Evolutionary conservation across 2,329 filamentous ascomycete genomes (phyloP).

Genomic region (Hypoxylon sp.): DNA sequence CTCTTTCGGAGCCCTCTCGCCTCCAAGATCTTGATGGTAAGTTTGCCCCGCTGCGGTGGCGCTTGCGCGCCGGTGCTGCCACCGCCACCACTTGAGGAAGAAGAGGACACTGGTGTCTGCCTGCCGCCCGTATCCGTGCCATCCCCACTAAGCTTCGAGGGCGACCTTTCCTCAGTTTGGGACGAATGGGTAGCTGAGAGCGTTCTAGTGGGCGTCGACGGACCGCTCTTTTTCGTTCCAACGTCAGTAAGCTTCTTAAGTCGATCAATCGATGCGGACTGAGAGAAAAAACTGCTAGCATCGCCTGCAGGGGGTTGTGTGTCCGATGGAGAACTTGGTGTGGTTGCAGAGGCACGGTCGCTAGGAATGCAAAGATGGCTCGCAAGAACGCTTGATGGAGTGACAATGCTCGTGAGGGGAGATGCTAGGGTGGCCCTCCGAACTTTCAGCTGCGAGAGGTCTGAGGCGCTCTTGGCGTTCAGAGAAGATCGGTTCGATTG

Average conservation of each 20-base stretch:
- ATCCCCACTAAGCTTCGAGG: conserved; percentile 55
- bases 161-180: conserved; percentile 58
- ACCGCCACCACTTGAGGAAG: conserved; percentile 37
- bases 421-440: conserved; percentile 65
- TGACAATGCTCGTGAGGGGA: conserved; percentile 76
- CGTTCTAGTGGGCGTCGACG: conserved; percentile 89
- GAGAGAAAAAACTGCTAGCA: conserved; percentile 58
- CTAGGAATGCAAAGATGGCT: conserved; percentile 79
- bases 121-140: conserved; percentile 65
- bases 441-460: conserved; percentile 60
- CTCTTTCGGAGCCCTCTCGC: conserved; percentile 86
- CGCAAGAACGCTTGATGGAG: conserved; percentile 74
- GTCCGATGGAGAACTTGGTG: conserved; percentile 67
- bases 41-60: conserved; percentile 84
- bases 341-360: conserved; percentile 66
- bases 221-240: conserved; percentile 87
- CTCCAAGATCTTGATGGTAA: conserved; percentile 90
- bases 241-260: conserved; percentile 92
- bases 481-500: conserved; percentile 56
- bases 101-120: conserved; percentile 66
- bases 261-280: conserved; percentile 76
- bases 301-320: conserved; percentile 57
- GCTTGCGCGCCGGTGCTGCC: conserved; percentile 70
- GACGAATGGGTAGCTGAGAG: conserved; percentile 76
- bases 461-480: conserved; percentile 62